These are phyloP conservation scores for Fusarium sp. DNA, from an alignment of 2,329 filamentous ascomycete genomes.

Conservation along the genomic window DNA sequence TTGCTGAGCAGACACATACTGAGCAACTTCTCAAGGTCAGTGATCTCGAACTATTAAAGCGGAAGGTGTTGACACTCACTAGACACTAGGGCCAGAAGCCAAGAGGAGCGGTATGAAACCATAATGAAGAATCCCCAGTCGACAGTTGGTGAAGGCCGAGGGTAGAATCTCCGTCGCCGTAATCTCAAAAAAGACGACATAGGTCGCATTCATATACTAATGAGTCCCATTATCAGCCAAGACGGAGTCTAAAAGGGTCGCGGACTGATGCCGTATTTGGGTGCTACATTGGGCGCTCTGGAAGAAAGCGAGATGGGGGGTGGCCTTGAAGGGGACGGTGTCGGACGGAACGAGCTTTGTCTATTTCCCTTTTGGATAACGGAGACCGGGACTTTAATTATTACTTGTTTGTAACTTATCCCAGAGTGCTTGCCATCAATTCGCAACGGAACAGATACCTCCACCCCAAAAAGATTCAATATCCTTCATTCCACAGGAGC, in stretches of 20 bases:
- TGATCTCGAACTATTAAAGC: neutral
- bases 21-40: conserved; percentile 5
- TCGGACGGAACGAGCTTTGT: conserved; percentile 1
- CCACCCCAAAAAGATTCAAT: neutral
- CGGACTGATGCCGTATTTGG: neutral
- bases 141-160: neutral
- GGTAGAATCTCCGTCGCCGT: neutral
- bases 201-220: conserved; percentile 1
- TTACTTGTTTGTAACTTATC: neutral
- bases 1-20: conserved; percentile 19
- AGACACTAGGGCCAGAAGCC: conserved; percentile 7
- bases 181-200: neutral
- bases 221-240: neutral
- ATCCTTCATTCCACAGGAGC: neutral
- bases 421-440: neutral
- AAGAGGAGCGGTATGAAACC: conserved; percentile 2
- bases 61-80: neutral
- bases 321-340: neutral
- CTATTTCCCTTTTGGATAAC: neutral
- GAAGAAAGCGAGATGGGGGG: neutral
- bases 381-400: neutral
- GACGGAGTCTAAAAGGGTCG: too few species aligned
- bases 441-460: neutral
- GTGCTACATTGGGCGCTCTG: neutral
- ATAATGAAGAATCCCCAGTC: conserved; percentile 9